phyloP scores from a whole-genome alignment of 108 stramenopile species.

The Skeletonema marinoi region DNA sequence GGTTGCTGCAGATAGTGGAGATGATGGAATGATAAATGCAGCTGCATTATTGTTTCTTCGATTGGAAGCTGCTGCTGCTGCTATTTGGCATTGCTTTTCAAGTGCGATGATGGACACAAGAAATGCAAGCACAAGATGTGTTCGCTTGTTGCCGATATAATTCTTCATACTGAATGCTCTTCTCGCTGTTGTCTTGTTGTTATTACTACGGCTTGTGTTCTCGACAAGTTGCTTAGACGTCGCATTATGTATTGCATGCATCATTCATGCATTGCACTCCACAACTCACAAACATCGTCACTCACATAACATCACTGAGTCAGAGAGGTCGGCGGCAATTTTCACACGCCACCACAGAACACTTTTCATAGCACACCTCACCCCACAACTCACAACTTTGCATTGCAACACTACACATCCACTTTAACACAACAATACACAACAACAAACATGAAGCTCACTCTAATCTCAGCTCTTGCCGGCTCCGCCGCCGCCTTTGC shows the following conservation, averaged over 20 bases:
- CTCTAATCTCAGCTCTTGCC: conserved; percentile 59
- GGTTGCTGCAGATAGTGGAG: too few relatives aligned
- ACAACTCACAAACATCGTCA: neutral
- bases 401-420: too few relatives aligned
- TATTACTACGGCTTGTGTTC: too few relatives aligned
- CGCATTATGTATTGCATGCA: too few relatives aligned
- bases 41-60: neutral
- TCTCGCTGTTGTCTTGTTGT: neutral
- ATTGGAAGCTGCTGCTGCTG: neutral
- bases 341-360: neutral
- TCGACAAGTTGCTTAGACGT: too few relatives aligned
- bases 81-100: neutral
- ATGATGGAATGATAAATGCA: too few relatives aligned
- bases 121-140: neutral
- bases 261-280: neutral
- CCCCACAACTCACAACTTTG: neutral
- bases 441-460: conserved; percentile 63
- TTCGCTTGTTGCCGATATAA: neutral
- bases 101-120: neutral
- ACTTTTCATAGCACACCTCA: neutral
- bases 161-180: neutral
- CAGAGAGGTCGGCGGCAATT: too few relatives aligned
- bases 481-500: conserved; percentile 71
- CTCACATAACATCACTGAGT: too few relatives aligned
- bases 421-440: too few relatives aligned